Evolutionary conservation across 2,329 filamentous ascomycete genomes (phyloP).

Genomic region (Fusarium torreyae): DNA sequence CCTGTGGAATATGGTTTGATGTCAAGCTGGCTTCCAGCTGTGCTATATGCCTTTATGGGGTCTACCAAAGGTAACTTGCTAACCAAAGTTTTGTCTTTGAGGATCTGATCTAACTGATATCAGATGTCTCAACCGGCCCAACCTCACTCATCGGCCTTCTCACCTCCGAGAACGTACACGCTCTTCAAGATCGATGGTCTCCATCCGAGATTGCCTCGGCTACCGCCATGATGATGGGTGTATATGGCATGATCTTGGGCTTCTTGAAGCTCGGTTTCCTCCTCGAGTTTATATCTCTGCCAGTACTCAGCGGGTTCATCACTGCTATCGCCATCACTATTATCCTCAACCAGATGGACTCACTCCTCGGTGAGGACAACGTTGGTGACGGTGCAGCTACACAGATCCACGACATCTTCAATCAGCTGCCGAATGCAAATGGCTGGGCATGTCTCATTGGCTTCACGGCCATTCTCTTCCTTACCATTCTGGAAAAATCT

Average conservation of each 20-base stretch:
- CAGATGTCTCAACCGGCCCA: constrained; percentile 74
- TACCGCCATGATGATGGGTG: constrained; percentile 74
- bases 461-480: constrained; percentile 69
- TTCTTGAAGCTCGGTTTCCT: constrained; percentile 75
- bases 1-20: constrained; percentile 73
- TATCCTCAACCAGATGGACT: constrained; percentile 74
- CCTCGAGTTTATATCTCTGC: constrained; percentile 76
- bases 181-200: constrained; percentile 66
- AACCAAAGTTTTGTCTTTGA: not conserved
- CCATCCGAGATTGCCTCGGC: constrained; percentile 72
- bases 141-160: constrained; percentile 76
- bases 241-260: constrained; percentile 72
- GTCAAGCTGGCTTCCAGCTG: constrained; percentile 71
- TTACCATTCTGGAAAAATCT: constrained; percentile 70
- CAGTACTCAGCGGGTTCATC: constrained; percentile 76
- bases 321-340: constrained; percentile 77
- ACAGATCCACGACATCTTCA: constrained; percentile 72
- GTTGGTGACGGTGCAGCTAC: constrained; percentile 67
- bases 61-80: constrained; percentile 69
- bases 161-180: constrained; percentile 72
- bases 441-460: constrained; percentile 73
- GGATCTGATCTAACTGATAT: not conserved
- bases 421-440: constrained; percentile 69
- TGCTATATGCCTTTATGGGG: constrained; percentile 72
- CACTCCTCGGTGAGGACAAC: constrained; percentile 69